These are phyloP conservation scores for Athelia psychrophila DNA, from an alignment of 1,284 basidiomycete species.

Conservation along the genomic window DNA sequence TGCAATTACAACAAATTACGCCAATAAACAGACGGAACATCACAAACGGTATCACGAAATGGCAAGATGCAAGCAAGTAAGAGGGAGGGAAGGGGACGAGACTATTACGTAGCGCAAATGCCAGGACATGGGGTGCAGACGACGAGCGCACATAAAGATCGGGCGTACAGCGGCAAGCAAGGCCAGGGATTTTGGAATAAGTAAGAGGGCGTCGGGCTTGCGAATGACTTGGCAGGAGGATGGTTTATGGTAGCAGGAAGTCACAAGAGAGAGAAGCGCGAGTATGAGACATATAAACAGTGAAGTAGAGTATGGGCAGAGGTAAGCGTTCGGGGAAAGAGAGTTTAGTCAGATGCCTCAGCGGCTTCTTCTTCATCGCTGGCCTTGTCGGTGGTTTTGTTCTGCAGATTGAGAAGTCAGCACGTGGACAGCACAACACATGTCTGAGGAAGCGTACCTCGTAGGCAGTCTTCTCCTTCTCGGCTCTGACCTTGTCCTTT, in stretches of 20 bases:
- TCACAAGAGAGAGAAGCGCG: not conserved
- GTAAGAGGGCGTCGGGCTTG: not conserved
- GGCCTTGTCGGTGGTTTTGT: constrained; percentile 52
- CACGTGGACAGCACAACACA: constrained; percentile 2
- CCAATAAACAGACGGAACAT: no score
- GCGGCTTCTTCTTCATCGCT: constrained; percentile 59
- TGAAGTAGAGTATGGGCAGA: not conserved
- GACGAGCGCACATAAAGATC: not conserved
- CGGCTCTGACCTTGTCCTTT: constrained; percentile 83
- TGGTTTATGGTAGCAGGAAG: not conserved
- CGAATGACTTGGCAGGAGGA: not conserved
- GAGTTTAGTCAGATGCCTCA: constrained; percentile 47
- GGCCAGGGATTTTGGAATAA: constrained; percentile 1
- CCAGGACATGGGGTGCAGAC: no score
- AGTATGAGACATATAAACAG: not conserved
- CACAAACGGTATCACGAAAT: no score
- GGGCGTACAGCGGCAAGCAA: not conserved
- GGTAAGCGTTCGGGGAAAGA: not conserved
- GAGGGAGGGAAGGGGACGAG: no score
- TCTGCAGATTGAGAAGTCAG: constrained; percentile 20
- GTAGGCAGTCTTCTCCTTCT: constrained; percentile 77
- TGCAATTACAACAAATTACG: no score
- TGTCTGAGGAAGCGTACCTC: constrained; percentile 46
- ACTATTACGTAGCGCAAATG: no score
- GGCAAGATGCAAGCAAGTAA: no score